phyloP scores from a whole-genome alignment of 306 rosid genomes.

The Myrica gale region DNA sequence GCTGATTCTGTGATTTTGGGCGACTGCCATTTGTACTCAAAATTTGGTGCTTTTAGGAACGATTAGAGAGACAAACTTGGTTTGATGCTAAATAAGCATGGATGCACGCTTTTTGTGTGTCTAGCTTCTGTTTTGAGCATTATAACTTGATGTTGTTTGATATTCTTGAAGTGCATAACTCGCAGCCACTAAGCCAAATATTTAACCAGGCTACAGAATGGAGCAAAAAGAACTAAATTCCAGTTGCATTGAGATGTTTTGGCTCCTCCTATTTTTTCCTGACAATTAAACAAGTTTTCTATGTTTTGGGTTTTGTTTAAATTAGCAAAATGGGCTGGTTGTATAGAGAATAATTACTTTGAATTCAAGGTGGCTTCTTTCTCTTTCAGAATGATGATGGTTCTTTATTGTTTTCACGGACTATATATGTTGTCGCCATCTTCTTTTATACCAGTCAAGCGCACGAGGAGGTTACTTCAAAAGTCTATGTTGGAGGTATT shows the following conservation, averaged over 20 bases:
- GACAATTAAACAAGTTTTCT: background rate
- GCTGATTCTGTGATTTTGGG: background rate
- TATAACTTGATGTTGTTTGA: background rate
- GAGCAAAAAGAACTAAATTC: background rate
- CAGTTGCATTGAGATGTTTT: background rate
- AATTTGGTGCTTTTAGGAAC: background rate
- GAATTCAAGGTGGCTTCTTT: constrained; percentile 4
- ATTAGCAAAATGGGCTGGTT: background rate
- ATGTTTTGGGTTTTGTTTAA: background rate
- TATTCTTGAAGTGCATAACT: background rate
- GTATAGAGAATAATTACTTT: background rate
- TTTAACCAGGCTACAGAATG: too few species aligned
- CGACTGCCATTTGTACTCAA: background rate
- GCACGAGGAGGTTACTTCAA: constrained; percentile 43
- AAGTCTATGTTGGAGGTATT: constrained; percentile 91
- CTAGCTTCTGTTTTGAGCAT: background rate
- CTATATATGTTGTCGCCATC: background rate
- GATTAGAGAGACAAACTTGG: background rate
- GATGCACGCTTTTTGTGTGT: background rate
- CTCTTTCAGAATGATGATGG: background rate
- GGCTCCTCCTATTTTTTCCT: background rate
- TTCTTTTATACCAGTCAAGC: constrained; percentile 44
- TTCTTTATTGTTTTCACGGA: constrained; percentile 6
- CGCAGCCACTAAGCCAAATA: background rate
- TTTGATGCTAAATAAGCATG: background rate